phyloP scores from a whole-genome alignment of 2,329 filamentous ascomycete species.

The Alternaria sp. region DNA sequence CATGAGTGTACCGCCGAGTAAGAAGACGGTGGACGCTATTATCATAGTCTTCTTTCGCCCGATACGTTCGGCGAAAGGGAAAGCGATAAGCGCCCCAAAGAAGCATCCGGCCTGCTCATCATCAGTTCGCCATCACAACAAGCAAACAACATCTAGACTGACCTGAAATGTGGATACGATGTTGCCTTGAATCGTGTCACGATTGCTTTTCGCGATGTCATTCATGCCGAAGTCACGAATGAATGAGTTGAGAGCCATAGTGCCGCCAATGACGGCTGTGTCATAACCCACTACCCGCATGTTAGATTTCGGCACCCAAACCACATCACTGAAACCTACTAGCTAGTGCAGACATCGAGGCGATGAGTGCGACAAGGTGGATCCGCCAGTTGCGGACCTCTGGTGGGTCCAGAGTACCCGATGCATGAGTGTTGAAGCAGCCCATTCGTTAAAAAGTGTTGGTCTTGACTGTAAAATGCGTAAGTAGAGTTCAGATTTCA shows the following conservation, averaged over 20 bases:
- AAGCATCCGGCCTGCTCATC: slow-evolving; percentile 44
- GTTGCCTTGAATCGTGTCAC: slow-evolving; percentile 53
- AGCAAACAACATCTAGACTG: not conserved
- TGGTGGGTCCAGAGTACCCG: slow-evolving; percentile 47
- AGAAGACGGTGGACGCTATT: slow-evolving; percentile 56
- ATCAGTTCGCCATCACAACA: not conserved
- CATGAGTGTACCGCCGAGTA: slow-evolving; percentile 54
- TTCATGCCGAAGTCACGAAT: slow-evolving; percentile 48
- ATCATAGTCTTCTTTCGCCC: slow-evolving; percentile 61
- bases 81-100: slow-evolving; percentile 53
- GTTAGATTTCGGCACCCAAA: not conserved
- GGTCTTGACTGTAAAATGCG: not conserved
- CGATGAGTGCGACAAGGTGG: slow-evolving; percentile 46
- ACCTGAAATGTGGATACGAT: slow-evolving; percentile 53
- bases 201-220: slow-evolving; percentile 38
- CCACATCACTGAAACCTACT: slow-evolving; percentile 27
- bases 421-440: slow-evolving; percentile 44
- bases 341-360: slow-evolving; percentile 52
- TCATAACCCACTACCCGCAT: slow-evolving; percentile 43
- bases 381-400: slow-evolving; percentile 51
- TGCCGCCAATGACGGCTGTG: slow-evolving; percentile 52
- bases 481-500: not conserved
- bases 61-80: slow-evolving; percentile 59
- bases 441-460: slow-evolving; percentile 20
- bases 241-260: slow-evolving; percentile 53